Percentiles rank a stretch among this genome's conserved stretches.
These are phyloP conservation scores for Cyathus striatus DNA, from an alignment of 768 basidiomycete genomes.

Conservation along the genomic window DNA sequence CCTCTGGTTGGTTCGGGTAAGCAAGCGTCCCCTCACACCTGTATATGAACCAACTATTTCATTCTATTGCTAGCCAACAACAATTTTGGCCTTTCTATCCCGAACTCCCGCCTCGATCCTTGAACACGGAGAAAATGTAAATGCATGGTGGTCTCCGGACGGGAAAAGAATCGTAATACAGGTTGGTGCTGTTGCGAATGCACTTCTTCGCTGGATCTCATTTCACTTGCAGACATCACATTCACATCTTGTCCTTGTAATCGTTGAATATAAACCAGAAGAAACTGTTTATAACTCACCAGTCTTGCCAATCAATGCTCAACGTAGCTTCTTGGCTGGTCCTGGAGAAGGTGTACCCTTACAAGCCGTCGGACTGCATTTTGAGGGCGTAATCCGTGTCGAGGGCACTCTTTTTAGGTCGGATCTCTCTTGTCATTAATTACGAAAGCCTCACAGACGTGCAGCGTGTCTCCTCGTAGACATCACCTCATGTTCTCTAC, in stretches of 20 bases:
- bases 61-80: conserved; percentile 53
- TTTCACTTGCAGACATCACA: conserved; percentile 58
- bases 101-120: conserved; percentile 72
- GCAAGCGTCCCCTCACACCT: background rate
- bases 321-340: conserved; percentile 69
- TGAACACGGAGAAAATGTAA: conserved; percentile 79
- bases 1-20: conserved; percentile 75
- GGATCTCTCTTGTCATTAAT: conserved; percentile 3
- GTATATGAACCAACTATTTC: background rate
- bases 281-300: conserved; percentile 52
- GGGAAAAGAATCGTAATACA: conserved; percentile 75
- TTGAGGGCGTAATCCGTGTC: conserved; percentile 79
- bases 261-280: conserved; percentile 52
- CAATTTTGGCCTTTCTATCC: conserved; percentile 65
- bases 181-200: conserved; percentile 52
- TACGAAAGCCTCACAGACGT: conserved; percentile 2
- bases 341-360: conserved; percentile 75
- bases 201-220: no score
- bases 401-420: conserved; percentile 75
- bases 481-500: conserved; percentile 73
- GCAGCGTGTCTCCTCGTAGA: conserved; percentile 72
- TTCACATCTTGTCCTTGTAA: conserved; percentile 75
- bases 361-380: conserved; percentile 60
- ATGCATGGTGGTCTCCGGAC: conserved; percentile 81
- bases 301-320: conserved; percentile 46